A percentile compares a stretch with the other conserved stretches of the same genome.
Evolutionary conservation across 176 grass and related monocot genomes (phyloP).

Genomic region (Triticum urartu): DNA sequence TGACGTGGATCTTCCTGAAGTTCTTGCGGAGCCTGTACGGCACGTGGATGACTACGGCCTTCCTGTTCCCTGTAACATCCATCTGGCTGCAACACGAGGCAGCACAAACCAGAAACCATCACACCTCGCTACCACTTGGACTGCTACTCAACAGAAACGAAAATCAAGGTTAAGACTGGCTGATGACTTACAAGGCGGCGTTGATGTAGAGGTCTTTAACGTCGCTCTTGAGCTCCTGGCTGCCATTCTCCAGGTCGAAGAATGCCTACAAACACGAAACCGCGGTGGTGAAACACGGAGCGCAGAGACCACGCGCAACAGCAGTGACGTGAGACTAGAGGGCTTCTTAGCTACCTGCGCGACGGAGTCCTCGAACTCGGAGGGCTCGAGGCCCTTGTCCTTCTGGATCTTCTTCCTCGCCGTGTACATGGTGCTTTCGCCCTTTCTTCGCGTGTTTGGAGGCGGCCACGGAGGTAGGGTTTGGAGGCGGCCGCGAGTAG

Average conservation of each 20-base stretch:
- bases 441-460: conserved; percentile 22
- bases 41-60: conserved; percentile 86
- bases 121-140: not conserved
- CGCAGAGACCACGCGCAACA: too few species aligned
- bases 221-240: conserved; percentile 87
- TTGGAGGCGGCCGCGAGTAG: too few species aligned
- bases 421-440: conserved; percentile 69
- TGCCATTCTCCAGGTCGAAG: conserved; percentile 93
- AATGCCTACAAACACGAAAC: conserved; percentile 53
- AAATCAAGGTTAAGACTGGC: too few species aligned
- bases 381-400: conserved; percentile 89
- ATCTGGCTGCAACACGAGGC: conserved; percentile 53
- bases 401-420: conserved; percentile 97
- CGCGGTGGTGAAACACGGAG: too few species aligned
- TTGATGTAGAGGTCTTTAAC: conserved; percentile 95
- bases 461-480: too few species aligned
- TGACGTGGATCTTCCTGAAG: conserved; percentile 90
- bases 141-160: too few species aligned
- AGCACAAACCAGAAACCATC: too few species aligned
- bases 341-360: conserved; percentile 54
- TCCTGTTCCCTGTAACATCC: conserved; percentile 74
- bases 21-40: conserved; percentile 81
- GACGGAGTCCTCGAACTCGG: conserved; percentile 89
- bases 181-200: conserved; percentile 48
- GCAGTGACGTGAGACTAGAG: too few species aligned